Conservation (phyloP, 2,329 filamentous ascomycete species). For the Xylaria sp. region DNA sequence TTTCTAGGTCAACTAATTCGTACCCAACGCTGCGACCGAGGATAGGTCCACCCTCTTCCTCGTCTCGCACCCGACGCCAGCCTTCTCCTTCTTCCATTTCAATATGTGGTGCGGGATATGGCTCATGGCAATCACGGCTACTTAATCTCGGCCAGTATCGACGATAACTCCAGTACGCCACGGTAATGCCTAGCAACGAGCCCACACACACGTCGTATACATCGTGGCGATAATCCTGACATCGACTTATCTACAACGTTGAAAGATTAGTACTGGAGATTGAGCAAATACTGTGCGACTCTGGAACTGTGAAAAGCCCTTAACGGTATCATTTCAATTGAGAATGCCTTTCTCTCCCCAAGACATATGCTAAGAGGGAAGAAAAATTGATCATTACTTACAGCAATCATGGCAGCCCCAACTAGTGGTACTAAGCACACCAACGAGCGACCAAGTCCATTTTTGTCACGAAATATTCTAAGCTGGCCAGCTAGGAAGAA, state of each 20-base stretch:
- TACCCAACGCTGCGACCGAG: constrained; percentile 49
- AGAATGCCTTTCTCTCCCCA: background rate
- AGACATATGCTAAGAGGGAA: background rate
- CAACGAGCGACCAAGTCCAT: constrained; percentile 66
- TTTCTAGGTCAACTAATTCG: constrained; percentile 43
- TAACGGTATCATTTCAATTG: background rate
- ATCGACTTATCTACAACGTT: constrained; percentile 65
- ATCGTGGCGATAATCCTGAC: constrained; percentile 77
- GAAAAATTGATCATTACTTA: background rate
- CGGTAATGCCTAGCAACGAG: constrained; percentile 66
- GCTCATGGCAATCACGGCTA: constrained; percentile 65
- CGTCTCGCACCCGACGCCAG: constrained; percentile 62
- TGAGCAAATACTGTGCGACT: background rate
- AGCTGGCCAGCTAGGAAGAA: constrained; percentile 76
- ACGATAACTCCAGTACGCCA: constrained; percentile 74
- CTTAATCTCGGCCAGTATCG: constrained; percentile 70
- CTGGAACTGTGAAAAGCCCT: background rate
- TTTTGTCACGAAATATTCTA: constrained; percentile 63
- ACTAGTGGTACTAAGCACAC: constrained; percentile 69
- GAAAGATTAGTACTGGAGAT: background rate
- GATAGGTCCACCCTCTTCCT: constrained; percentile 60
- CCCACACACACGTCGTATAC: constrained; percentile 75
- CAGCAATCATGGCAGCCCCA: constrained; percentile 72
- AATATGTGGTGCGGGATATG: constrained; percentile 61
- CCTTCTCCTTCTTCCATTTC: constrained; percentile 47